Base-by-base conservation (phyloP, 106 monocot genomes). In the Acorus calamus region DNA sequence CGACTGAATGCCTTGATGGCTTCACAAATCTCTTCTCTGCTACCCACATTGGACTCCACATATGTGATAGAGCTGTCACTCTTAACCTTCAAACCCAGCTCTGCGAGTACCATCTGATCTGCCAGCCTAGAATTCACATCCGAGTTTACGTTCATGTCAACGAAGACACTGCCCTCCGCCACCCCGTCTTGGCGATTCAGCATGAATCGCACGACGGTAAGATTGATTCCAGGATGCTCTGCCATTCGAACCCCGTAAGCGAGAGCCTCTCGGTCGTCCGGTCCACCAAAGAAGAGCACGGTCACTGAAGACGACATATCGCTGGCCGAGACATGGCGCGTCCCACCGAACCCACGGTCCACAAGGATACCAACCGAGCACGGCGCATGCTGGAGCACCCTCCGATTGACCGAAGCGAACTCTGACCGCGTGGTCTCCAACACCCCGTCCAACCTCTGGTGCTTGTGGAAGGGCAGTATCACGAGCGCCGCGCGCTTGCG, bases 301-400 rank as follows among this genome's bases (percentile, higher is more conserved):
- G 14, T 14, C 10, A 66, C 8, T 0, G 59, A 56, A 7, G 72
- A 55, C 11, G 72, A 72, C 3, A 72, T 45, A 64, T 64, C 56
- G 7, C 72, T 72, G n/a, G 72, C 72, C 6, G 63, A 49, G 42
- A 72, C 55, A 54, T 62, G 61, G 46, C 52, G 11, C 14, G 66
- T 51, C 1, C 69, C 70, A 4, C 74, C 74, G 8, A 79, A 66
- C 28, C 79, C 80, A 3, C 76, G 71, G 64, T 81, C 76, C 44
- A 81, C 80, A 7, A 81, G 69, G 59, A 81, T 73, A 11, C 73
- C 81, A 4, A 81, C 81, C 3, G 81, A 77, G 57, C 81, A 81
- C 0, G 81, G 77, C 0, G 73, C 55, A 11, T 76, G 62, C 8
- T 62, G 54, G 6, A 81, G 76, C 11, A 76, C 68, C 49, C 66